Evolutionary conservation across 2,329 filamentous ascomycete species (phyloP).

Genomic region (Hypoxylon sp.): DNA sequence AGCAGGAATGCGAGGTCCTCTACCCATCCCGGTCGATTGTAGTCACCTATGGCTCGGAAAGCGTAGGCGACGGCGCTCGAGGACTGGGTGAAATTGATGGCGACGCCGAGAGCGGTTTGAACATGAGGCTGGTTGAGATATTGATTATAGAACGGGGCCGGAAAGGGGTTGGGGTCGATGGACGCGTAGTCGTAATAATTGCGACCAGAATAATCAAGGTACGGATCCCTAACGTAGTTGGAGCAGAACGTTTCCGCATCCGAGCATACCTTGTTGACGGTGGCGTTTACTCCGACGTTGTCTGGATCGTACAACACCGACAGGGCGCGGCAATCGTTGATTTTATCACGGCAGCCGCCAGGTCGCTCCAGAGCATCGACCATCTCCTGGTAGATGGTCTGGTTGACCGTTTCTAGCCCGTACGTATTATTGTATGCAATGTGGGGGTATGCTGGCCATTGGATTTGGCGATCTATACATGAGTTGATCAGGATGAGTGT

Average conservation of each 20-base stretch:
- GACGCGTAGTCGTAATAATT: slow-evolving; percentile 71
- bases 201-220: slow-evolving; percentile 52
- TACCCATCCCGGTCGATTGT: slow-evolving; percentile 53
- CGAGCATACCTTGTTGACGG: slow-evolving; percentile 60
- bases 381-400: slow-evolving; percentile 50
- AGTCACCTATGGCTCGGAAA: slow-evolving; percentile 56
- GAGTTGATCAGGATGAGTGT: slow-evolving; percentile 69
- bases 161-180: slow-evolving; percentile 63
- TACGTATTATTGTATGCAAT: slow-evolving; percentile 60
- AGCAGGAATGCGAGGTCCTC: slow-evolving; percentile 65
- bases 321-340: slow-evolving; percentile 62
- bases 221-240: slow-evolving; percentile 44
- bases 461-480: slow-evolving; percentile 62
- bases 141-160: slow-evolving; percentile 63
- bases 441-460: slow-evolving; percentile 59
- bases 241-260: slow-evolving; percentile 47
- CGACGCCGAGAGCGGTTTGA: slow-evolving; percentile 69
- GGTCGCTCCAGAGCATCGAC: slow-evolving; percentile 50
- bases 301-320: slow-evolving; percentile 63
- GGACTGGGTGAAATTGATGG: slow-evolving; percentile 67
- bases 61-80: slow-evolving; percentile 58
- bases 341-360: slow-evolving; percentile 65
- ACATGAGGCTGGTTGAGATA: slow-evolving; percentile 70
- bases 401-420: slow-evolving; percentile 48
- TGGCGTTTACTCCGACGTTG: slow-evolving; percentile 59